Conservation (phyloP, 371 early-diverging fungal genomes). For the Mortierella sp. region DNA sequence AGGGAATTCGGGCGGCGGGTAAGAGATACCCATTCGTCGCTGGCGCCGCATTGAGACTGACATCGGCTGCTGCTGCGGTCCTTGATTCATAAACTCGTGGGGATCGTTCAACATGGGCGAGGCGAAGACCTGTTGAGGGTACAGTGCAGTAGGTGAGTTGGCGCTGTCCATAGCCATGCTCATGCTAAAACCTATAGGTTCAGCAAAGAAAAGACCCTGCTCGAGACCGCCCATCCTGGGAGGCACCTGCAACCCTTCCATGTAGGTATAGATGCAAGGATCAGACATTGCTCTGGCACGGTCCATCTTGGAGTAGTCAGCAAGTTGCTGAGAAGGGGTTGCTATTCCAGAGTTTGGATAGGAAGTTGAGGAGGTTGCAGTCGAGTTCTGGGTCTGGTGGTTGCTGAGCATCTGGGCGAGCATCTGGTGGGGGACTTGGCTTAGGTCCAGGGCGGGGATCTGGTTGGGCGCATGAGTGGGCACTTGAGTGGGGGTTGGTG, state of each 20-base stretch:
- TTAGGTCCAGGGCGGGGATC: not conserved
- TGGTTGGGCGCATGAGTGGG: not conserved
- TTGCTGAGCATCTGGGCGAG: not conserved
- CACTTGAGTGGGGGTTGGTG: not conserved
- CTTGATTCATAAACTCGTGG: not conserved
- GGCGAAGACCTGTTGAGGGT: not conserved
- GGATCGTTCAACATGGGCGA: not conserved
- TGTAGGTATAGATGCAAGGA: constrained; percentile 12
- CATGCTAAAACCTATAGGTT: not conserved
- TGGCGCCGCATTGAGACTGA: not conserved
- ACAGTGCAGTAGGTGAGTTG: not conserved
- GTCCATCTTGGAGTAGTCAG: constrained; percentile 8
- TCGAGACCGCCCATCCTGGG: not conserved
- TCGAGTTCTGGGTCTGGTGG: not conserved
- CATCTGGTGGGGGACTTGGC: not conserved
- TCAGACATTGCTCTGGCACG: constrained; percentile 27
- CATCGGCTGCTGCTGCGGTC: not conserved
- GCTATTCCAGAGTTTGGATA: constrained; percentile 4
- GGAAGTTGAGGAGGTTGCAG: not conserved
- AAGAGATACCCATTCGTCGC: constrained; percentile 11
- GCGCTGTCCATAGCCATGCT: not conserved
- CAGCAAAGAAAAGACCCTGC: not conserved
- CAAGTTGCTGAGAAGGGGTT: not conserved
- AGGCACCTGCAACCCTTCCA: not conserved
- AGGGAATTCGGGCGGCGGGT: not conserved